Percentiles rank a stretch among this genome's conserved stretches.
phyloP scores from a whole-genome alignment of 2,329 filamentous ascomycete species.

The Penicillium psychrosexuale region DNA sequence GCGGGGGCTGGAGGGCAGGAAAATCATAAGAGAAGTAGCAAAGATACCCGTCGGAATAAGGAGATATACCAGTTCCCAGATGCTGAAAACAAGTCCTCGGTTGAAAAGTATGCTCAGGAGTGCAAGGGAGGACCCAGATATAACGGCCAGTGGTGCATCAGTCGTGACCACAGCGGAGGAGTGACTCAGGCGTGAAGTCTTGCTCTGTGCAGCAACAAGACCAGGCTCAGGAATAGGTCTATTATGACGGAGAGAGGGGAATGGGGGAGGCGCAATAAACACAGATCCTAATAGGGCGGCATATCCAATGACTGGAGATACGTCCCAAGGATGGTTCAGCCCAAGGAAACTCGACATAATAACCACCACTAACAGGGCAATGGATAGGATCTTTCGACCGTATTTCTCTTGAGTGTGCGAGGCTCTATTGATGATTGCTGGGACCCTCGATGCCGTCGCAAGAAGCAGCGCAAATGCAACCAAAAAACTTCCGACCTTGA shows the following conservation, averaged over 20 bases:
- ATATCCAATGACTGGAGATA: slow-evolving; percentile 47
- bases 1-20: slow-evolving; percentile 25
- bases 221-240: slow-evolving; percentile 22
- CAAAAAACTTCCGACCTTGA: slow-evolving; percentile 54
- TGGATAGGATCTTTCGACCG: slow-evolving; percentile 28
- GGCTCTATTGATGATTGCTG: slow-evolving; percentile 20
- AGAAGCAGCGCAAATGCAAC: slow-evolving; percentile 53
- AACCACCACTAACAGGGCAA: slow-evolving; percentile 24
- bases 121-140: slow-evolving; percentile 27
- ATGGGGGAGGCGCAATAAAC: slow-evolving; percentile 50
- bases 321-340: slow-evolving; percentile 32
- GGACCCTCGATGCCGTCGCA: slow-evolving; percentile 47
- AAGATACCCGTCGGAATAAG: slow-evolving; percentile 24
- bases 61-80: slow-evolving; percentile 25
- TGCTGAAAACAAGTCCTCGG: slow-evolving; percentile 19
- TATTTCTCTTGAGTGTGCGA: slow-evolving; percentile 20
- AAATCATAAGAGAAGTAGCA: slow-evolving; percentile 27
- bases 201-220: slow-evolving; percentile 20
- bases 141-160: slow-evolving; percentile 29
- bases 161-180: slow-evolving; percentile 18
- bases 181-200: slow-evolving; percentile 5
- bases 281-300: slow-evolving; percentile 46
- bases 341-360: slow-evolving; percentile 29
- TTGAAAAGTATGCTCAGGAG: slow-evolving; percentile 25
- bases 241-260: slow-evolving; percentile 27